A percentile compares a stretch with the other conserved stretches of the same genome.
These are phyloP conservation scores for Cenococcum geophilum DNA, from an alignment of 495 filamentous ascomycete genomes.

Conservation along the genomic window DNA sequence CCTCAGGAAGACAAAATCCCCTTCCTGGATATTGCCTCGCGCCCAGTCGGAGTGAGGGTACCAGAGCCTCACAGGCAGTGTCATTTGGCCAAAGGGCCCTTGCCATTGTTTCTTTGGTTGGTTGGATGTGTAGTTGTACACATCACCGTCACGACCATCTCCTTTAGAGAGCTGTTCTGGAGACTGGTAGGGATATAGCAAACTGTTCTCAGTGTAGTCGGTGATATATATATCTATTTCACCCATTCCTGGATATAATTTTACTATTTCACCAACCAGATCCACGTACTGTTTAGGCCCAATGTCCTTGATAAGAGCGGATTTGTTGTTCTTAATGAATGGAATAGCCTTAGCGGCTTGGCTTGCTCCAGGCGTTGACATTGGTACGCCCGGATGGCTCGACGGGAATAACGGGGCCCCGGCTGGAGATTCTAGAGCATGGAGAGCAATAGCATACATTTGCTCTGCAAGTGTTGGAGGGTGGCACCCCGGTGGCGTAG, in stretches of 20 bases:
- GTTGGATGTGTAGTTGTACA: slow-evolving; percentile 42
- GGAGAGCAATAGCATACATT: slow-evolving; percentile 29
- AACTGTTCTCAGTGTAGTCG: slow-evolving; percentile 71
- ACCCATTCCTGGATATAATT: slow-evolving; percentile 44
- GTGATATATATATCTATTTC: slow-evolving; percentile 67
- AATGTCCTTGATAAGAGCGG: slow-evolving; percentile 61
- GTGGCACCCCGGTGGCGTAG: not conserved
- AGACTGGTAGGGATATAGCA: slow-evolving; percentile 51
- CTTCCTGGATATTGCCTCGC: slow-evolving; percentile 49
- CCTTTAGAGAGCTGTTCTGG: slow-evolving; percentile 12
- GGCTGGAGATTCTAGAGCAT: not conserved
- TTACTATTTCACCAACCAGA: slow-evolving; percentile 70
- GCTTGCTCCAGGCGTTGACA: not conserved
- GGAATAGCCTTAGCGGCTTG: not conserved
- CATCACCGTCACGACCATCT: slow-evolving; percentile 43
- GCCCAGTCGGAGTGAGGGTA: slow-evolving; percentile 59
- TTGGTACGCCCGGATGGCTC: not conserved
- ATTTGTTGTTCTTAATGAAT: slow-evolving; percentile 43
- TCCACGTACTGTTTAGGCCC: slow-evolving; percentile 54
- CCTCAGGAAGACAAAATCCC: slow-evolving; percentile 56
- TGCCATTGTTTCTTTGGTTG: slow-evolving; percentile 52
- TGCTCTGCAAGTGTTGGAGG: slow-evolving; percentile 23
- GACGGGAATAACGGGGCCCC: not conserved
- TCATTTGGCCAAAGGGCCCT: slow-evolving; percentile 70
- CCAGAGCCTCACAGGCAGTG: slow-evolving; percentile 66